Conservation (phyloP, 495 filamentous ascomycete species). For the Xylaria grammica region DNA sequence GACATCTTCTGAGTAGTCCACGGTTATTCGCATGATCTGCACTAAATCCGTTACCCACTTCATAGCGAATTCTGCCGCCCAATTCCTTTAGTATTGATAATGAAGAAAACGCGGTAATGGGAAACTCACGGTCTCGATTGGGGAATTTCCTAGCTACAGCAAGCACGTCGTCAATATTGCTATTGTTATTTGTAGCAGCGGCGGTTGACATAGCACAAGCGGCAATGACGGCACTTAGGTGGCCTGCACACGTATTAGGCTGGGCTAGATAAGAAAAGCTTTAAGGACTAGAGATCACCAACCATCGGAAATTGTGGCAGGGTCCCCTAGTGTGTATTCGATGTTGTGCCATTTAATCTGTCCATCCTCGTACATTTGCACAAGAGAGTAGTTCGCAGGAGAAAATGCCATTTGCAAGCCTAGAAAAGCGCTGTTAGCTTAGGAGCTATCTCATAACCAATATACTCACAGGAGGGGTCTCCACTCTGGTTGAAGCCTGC, state of each 20-base stretch:
- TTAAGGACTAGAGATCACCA: constrained; percentile 25
- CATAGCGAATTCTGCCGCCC: constrained; percentile 49
- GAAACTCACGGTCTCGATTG: constrained; percentile 39
- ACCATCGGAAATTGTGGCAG: constrained; percentile 48
- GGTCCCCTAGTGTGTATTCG: constrained; percentile 56
- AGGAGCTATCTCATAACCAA: neutral
- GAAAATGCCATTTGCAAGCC: constrained; percentile 73
- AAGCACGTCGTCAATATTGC: constrained; percentile 74
- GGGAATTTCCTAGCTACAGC: constrained; percentile 63
- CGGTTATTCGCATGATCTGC: constrained; percentile 65
- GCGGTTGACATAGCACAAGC: constrained; percentile 66
- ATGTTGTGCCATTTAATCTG: constrained; percentile 67
- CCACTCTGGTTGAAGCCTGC: constrained; percentile 29
- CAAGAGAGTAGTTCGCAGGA: constrained; percentile 72
- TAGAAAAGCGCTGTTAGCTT: constrained; percentile 36
- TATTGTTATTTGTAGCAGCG: constrained; percentile 36
- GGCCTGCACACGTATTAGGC: constrained; percentile 39
- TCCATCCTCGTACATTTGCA: constrained; percentile 68
- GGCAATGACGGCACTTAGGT: constrained; percentile 60
- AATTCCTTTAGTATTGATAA: constrained; percentile 39
- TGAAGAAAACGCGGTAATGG: neutral
- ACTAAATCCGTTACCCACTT: constrained; percentile 68
- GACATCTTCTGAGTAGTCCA: constrained; percentile 71
- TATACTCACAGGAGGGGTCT: constrained; percentile 32
- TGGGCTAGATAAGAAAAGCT: neutral